Base-by-base conservation (phyloP, 345 rosid species). In the Eucalyptus viminalis region DNA sequence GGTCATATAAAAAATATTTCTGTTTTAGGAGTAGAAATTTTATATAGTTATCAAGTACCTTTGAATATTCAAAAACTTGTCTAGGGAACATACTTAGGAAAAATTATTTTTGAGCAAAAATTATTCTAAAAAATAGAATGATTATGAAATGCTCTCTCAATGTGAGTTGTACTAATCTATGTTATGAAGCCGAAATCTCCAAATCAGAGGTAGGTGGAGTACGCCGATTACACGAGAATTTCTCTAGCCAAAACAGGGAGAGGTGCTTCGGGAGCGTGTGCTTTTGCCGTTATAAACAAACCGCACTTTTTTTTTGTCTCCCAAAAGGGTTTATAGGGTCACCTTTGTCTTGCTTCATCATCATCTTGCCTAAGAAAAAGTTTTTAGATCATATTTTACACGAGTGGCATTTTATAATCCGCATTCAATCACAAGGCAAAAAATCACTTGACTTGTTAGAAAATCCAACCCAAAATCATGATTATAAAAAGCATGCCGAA, bases 21-120 rank as follows among this genome's bases (percentile, higher is more conserved):
- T 19, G 0, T 53, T 53, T 0, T 0, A 5, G 10, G 1, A 53
- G 8, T 53, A 53, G 10, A 53, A 21, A 53, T 53, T 53, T 53
- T 53, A 53, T 53, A 19, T 0, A 19, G 2, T 53, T 53, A 19
- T 53, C 1, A 53, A 53, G 58, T 53, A 53, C 1, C 0, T 53
- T 53, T 19, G 24, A 53, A 53, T 53, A 53, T 53, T 53, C 24
- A 53, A 53, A 53, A 53, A 19, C 5, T 53, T 19, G 1, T 53
- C 10, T 53, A 53, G 5, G 11, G 25, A 53, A 53, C 58, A 53
- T 53, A 53, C 8, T 3, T 53, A 53, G 10, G 8, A 53, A 53
- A 53, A 19, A 53, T 0, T 19, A 53, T 8, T 53, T 53, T 53
- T 53, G 25, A 53, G 2, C 11, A 53, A 8, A 53, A 53, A 53